phyloP scores from a whole-genome alignment of 352 stramenopile species.

The Phytopythium oedochilum region DNA sequence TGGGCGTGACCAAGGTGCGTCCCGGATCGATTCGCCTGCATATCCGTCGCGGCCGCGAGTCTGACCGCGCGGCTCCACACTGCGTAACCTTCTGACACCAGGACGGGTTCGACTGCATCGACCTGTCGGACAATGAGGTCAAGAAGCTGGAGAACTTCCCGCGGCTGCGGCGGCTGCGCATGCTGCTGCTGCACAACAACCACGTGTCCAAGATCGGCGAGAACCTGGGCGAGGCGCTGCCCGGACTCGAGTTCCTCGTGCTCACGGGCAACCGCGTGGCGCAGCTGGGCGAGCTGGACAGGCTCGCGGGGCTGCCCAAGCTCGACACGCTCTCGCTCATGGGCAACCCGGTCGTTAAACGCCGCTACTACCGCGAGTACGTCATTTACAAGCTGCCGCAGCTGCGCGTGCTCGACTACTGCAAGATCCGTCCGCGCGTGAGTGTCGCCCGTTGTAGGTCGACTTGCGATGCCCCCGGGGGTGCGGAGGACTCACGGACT shows the following conservation, averaged over 20 bases:
- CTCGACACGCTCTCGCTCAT: conserved; percentile 82
- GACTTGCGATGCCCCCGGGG: background rate
- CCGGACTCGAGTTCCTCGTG: conserved; percentile 86
- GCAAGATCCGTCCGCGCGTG: conserved; percentile 75
- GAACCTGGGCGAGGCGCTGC: conserved; percentile 66
- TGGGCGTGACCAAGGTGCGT: conserved; percentile 87
- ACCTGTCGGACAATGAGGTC: conserved; percentile 94
- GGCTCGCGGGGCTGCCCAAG: conserved; percentile 70
- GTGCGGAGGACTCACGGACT: too few species aligned
- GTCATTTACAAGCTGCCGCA: conserved; percentile 89
- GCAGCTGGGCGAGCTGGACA: conserved; percentile 81
- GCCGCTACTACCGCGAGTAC: conserved; percentile 91
- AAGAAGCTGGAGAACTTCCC: conserved; percentile 95
- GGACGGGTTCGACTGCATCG: conserved; percentile 93
- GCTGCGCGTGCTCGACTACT: conserved; percentile 84
- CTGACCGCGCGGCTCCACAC: background rate
- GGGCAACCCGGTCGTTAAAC: conserved; percentile 89
- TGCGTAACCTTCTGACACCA: too few species aligned
- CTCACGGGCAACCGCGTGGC: conserved; percentile 89
- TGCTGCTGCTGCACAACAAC: conserved; percentile 93
- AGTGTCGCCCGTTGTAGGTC: conserved; percentile 14
- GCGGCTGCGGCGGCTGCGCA: conserved; percentile 80
- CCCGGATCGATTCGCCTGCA: too few species aligned
- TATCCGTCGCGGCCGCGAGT: too few species aligned
- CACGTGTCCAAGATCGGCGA: conserved; percentile 85